Percentiles rank a stretch among this genome's conserved stretches.
Conservation (phyloP, 805 yeast species). For the Candida argentea region DNA sequence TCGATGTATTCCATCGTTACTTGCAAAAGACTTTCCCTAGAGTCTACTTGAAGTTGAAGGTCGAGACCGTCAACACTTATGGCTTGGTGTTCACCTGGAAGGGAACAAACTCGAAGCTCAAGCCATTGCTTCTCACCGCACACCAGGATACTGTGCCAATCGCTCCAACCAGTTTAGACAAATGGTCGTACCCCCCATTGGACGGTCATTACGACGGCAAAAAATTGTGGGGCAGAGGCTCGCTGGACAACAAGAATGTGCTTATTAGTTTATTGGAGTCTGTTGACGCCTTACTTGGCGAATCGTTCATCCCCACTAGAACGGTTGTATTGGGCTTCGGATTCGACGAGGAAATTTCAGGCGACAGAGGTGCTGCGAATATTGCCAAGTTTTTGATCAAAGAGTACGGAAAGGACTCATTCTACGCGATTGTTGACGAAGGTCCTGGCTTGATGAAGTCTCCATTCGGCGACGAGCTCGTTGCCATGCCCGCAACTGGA, state of each 20-base stretch:
- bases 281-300: conserved; percentile 34
- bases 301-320: conserved; percentile 50
- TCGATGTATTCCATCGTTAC: conserved; percentile 38
- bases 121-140: conserved; percentile 63
- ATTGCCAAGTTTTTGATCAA: conserved; percentile 38
- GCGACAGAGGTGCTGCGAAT: conserved; percentile 49
- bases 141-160: conserved; percentile 82
- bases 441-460: conserved; percentile 31
- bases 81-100: conserved; percentile 56
- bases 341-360: conserved; percentile 71
- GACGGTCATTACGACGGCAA: conserved; percentile 51
- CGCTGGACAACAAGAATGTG: conserved; percentile 64
- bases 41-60: conserved; percentile 36
- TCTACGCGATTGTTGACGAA: conserved; percentile 66
- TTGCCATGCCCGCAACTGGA: conserved; percentile 40
- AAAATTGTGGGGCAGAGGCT: conserved; percentile 67
- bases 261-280: conserved; percentile 60
- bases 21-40: conserved; percentile 46
- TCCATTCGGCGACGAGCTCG: conserved; percentile 37
- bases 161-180: conserved; percentile 39
- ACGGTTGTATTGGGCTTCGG: conserved; percentile 60
- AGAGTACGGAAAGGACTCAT: conserved; percentile 49
- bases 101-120: conserved; percentile 44
- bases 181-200: conserved; percentile 65
- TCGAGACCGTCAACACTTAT: conserved; percentile 48